Evolutionary conservation across 441 rosid species (phyloP), one percentile per base, ranked within the genome.

Genomic region (Eutrema salsugineum): DNA sequence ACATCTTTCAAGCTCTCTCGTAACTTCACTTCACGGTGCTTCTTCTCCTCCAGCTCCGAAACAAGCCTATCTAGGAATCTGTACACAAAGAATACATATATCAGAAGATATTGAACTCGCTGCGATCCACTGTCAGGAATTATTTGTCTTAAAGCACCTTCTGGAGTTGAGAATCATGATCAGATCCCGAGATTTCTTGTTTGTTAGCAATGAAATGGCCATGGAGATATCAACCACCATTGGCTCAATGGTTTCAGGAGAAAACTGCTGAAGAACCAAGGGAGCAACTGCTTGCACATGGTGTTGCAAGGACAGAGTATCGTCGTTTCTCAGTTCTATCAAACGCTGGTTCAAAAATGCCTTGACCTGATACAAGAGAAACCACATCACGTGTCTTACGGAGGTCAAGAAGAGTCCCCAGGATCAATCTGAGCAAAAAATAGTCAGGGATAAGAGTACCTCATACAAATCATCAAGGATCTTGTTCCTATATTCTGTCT

Each of bases 161-260:
- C 78, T 93, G 77, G 97, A 95, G 90, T 95, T 95, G 57, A 91
- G 91, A 74, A 95, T 86, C 98, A 93, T 86, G 80, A 95, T 90
- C 75, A 86, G 76, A 79, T 95, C 97, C 53, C 94, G 80, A 11
- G 91, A 86, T 85, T 89, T 95, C 82, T 84, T 84, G 75, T 88
- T 88, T 55, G 98, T 89, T 68, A 95, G 85, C 80, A 91, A 80
- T 39, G 94, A 83, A 61, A 93, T 88, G 70, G 85, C 93, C 55
- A 63, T 70, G 53, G 89, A 83, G 78, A 93, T 81, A 65, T 83
- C 88, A 48, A 81, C 82, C 63, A 88, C 66, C 91, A 91, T 89
- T 54, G 83, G 79, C 81, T 87, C 88, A 20, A 93, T 88, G 71
- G 81, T 88, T 83, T 95, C 97, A 20, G 95, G 87, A 42, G 91